Conservation (phyloP, 352 stramenopile species). For the Phytophthora meadii region DNA sequence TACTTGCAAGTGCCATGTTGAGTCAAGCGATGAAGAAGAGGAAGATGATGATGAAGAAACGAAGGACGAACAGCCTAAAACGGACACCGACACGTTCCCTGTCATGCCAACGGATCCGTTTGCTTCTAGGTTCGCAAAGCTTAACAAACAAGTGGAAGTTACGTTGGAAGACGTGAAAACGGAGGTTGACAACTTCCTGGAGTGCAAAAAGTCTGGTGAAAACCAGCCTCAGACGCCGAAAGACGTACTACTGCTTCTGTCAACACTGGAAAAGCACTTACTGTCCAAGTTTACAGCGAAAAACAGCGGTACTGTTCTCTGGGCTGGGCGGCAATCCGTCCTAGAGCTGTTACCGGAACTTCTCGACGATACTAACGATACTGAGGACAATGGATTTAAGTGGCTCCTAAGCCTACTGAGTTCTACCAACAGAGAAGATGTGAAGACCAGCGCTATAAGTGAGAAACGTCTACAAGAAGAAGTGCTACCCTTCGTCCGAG, state of each 20-base stretch:
- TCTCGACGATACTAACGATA: slow-evolving; percentile 7
- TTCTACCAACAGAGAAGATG: not conserved
- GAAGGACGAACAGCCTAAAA: slow-evolving; percentile 3
- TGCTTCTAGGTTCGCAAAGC: slow-evolving; percentile 22
- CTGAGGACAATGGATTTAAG: slow-evolving; percentile 7
- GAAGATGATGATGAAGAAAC: slow-evolving; percentile 13
- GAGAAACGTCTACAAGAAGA: slow-evolving; percentile 29
- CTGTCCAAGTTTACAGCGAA: slow-evolving; percentile 26
- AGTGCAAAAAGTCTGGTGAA: slow-evolving; percentile 15
- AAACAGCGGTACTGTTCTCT: slow-evolving; percentile 4
- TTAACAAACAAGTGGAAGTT: slow-evolving; percentile 16
- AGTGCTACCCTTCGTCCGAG: slow-evolving; percentile 36
- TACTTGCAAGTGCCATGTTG: slow-evolving; percentile 72
- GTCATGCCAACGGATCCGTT: slow-evolving; percentile 29
- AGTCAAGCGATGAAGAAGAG: slow-evolving; percentile 65
- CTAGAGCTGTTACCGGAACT: slow-evolving; percentile 36
- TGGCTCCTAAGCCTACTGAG: slow-evolving; percentile 21
- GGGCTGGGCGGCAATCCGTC: slow-evolving; percentile 31
- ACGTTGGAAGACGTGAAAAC: slow-evolving; percentile 38
- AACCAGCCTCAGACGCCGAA: slow-evolving; percentile 32
- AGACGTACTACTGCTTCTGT: slow-evolving; percentile 44
- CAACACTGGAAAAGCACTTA: slow-evolving; percentile 46
- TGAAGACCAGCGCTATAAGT: not conserved
- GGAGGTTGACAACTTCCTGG: slow-evolving; percentile 41
- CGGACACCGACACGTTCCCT: slow-evolving; percentile 19